Evolutionary conservation across 2,329 filamentous ascomycete genomes (phyloP).

Genomic region (Sporothrix pallida): DNA sequence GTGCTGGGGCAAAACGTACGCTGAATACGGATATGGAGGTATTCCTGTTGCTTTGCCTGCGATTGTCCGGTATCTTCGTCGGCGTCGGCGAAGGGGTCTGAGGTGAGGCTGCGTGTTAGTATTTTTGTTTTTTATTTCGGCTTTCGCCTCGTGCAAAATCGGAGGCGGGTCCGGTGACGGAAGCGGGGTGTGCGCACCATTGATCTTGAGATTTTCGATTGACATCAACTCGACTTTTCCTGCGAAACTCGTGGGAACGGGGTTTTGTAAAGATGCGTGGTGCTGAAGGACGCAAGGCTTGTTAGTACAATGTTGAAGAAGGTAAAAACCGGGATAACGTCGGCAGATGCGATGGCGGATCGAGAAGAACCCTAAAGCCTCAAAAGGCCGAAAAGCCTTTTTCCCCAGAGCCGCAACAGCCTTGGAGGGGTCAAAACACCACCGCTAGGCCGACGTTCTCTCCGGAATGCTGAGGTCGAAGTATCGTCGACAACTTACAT

Average conservation of each 20-base stretch:
- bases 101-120: conserved; percentile 10
- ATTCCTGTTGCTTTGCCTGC: conserved; percentile 80
- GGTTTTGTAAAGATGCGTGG: conserved; percentile 31
- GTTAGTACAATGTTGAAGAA: background rate
- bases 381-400: background rate
- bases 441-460: background rate
- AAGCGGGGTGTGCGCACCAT: conserved; percentile 66
- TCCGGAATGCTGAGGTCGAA: background rate
- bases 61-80: conserved; percentile 97
- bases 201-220: conserved; percentile 98
- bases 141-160: background rate
- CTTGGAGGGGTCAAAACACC: conserved; percentile 10
- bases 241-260: conserved; percentile 36
- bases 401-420: background rate
- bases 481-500: conserved; percentile 25
- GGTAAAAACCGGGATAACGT: background rate
- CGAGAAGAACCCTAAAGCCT: background rate
- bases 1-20: conserved; percentile 60
- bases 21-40: conserved; percentile 99
- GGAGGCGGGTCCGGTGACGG: background rate
- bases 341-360: background rate
- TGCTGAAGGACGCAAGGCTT: background rate
- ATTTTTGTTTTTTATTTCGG: background rate
- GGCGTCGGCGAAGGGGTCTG: conserved; percentile 99
- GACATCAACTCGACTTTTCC: conserved; percentile 64